These are phyloP conservation scores for Globisporangium nagaii DNA, from an alignment of 352 stramenopile species.

Conservation along the genomic window DNA sequence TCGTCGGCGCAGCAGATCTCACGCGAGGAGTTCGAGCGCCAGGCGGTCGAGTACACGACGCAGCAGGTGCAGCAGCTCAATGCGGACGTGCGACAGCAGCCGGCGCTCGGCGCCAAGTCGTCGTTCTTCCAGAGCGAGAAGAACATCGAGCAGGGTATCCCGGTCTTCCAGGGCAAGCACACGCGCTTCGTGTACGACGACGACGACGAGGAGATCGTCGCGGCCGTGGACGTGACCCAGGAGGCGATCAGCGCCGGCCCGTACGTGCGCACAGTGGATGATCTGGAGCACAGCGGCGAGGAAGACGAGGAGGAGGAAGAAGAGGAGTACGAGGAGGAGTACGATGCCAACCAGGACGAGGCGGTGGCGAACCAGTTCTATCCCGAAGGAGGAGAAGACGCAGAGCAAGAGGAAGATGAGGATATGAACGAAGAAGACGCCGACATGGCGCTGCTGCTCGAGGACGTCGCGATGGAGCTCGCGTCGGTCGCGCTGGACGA, in stretches of 20 bases:
- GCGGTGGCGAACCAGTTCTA: slow-evolving; percentile 16
- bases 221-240: slow-evolving; percentile 56
- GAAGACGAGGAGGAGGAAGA: slow-evolving; percentile 34
- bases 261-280: slow-evolving; percentile 52
- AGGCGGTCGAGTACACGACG: slow-evolving; percentile 66
- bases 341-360: slow-evolving; percentile 17
- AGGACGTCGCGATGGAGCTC: slow-evolving; percentile 74
- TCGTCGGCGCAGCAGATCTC: slow-evolving; percentile 42
- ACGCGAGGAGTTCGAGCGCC: slow-evolving; percentile 45
- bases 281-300: slow-evolving; percentile 41
- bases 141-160: slow-evolving; percentile 54
- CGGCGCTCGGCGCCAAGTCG: slow-evolving; percentile 44
- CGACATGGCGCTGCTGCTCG: slow-evolving; percentile 37
- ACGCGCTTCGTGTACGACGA: slow-evolving; percentile 80
- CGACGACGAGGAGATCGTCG: slow-evolving; percentile 61
- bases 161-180: slow-evolving; percentile 75
- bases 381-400: slow-evolving; percentile 10
- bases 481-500: slow-evolving; percentile 47
- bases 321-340: slow-evolving; percentile 19
- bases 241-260: slow-evolving; percentile 39
- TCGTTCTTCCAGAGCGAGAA: slow-evolving; percentile 56
- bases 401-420: slow-evolving; percentile 20
- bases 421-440: slow-evolving; percentile 22
- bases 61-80: slow-evolving; percentile 63
- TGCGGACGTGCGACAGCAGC: slow-evolving; percentile 39